phyloP scores from a whole-genome alignment of 257 asterid species.

The Solanum stenotomum region DNA sequence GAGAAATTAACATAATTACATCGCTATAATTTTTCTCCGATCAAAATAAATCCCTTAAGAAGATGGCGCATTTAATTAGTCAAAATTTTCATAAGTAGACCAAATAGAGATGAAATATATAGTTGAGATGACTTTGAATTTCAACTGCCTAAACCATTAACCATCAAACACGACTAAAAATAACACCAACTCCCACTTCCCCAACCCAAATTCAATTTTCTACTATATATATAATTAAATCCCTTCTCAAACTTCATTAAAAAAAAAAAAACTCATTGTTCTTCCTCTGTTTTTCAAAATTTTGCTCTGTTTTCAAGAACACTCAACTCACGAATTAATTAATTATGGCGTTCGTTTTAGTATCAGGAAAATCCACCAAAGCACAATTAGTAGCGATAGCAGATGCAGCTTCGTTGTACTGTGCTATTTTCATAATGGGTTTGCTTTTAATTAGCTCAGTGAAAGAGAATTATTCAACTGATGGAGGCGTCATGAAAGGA shows the following conservation, averaged over 20 bases:
- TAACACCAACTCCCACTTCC: neutral
- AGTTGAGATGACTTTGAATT: neutral
- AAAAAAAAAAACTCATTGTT: neutral
- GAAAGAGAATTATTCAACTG: slow-evolving; percentile 1
- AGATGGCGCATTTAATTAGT: neutral
- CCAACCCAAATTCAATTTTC: neutral
- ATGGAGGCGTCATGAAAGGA: neutral
- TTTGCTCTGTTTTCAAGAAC: neutral
- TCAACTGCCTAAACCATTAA: neutral
- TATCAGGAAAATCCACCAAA: neutral
- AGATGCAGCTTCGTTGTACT: slow-evolving; percentile 27
- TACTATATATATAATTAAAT: neutral
- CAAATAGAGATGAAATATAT: neutral
- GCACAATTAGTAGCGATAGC: slow-evolving; percentile 8
- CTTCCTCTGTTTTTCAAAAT: neutral
- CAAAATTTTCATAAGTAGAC: neutral
- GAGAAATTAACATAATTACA: neutral
- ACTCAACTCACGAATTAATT: neutral
- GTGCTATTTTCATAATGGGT: slow-evolving; percentile 16
- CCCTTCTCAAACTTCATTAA: neutral
- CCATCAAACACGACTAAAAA: neutral
- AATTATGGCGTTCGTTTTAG: neutral
- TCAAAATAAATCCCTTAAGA: neutral
- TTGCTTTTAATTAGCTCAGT: slow-evolving; percentile 13
- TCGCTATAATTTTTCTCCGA: neutral